Evolutionary conservation across 2,329 filamentous ascomycete species (phyloP), one percentile per base, ranked within the genome.

Genomic region (Sporothrix mexicana): DNA sequence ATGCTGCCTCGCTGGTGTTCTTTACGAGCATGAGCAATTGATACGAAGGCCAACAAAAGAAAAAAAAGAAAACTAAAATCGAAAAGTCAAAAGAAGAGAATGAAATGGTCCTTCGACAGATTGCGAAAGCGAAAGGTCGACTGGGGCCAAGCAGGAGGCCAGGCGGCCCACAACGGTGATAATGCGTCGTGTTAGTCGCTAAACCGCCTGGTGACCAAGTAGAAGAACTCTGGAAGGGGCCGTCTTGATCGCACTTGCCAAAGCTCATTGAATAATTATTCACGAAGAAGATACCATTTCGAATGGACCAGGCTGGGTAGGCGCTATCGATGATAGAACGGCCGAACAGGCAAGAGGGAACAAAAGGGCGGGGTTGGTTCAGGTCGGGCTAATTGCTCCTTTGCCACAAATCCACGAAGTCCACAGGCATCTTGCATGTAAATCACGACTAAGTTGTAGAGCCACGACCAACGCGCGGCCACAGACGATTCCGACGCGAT

Each of bases 1-100:
- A 67, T 57, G 57, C 64, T 62, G 59, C n/a, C n/a, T 67, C 57
- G 64, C 57, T 73, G 71, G 72, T 41, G 25, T 71, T 51, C 30
- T 61, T 55, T 51, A 53, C 23, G 53, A 49, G 51, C 45, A 61
- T 30, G 41, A 51, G 51, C 25, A 59, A 12, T 45, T 43, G 64
- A 64, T 41, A 64, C 57, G 43, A 49, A 43, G 55, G 23, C 12
- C 41, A 15, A 20, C 17, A 6, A 23, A 10, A 10, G 51, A 25
- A 23, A 55, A 53, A 53, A 64, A n/a, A 20, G n/a, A 17, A 45
- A 64, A 59, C 55, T 36, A 13, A 20, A 64, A 64, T 23, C 41
- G 12, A 45, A 36, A 64, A 23, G 36, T 36, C 30, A 36, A 36
- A 36, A 36, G 55, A 15, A 36, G 45, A 59, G 15, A 70, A 30